A percentile compares a stretch with the other conserved stretches of the same genome.
Evolutionary conservation across 1,139 yeast species (phyloP).

Genomic region (Geotrichum cucujoidarum): DNA sequence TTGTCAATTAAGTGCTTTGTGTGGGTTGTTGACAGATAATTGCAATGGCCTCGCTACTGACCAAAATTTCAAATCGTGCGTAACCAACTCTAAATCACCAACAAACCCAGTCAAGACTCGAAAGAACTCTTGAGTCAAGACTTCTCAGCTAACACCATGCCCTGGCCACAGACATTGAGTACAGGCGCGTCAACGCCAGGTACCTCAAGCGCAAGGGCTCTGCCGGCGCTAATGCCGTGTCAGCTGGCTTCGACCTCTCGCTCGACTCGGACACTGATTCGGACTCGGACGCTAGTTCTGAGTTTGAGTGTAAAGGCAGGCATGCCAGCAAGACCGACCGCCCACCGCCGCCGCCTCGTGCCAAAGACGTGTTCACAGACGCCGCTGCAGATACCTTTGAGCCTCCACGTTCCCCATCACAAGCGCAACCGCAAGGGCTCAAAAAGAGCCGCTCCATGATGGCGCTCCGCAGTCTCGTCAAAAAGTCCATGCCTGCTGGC

Average conservation of each 20-base stretch:
- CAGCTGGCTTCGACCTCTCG: neutral
- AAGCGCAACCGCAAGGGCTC: neutral
- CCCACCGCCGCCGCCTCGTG: neutral
- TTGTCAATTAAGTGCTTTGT: constrained; percentile 5
- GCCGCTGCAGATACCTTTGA: neutral
- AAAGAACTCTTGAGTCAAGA: neutral
- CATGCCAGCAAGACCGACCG: neutral
- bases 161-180: constrained; percentile 22
- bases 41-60: neutral
- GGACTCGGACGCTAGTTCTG: neutral
- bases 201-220: constrained; percentile 25
- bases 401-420: neutral
- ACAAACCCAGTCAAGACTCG: neutral
- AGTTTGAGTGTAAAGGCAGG: neutral
- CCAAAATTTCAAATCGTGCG: constrained; percentile 1
- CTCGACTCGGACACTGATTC: neutral
- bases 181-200: constrained; percentile 26
- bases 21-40: neutral
- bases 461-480: neutral
- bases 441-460: constrained; percentile 4
- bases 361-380: neutral
- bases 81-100: neutral
- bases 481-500: constrained; percentile 3
- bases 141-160: neutral
- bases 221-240: neutral